Evolutionary conservation across 331 rosid genomes (phyloP), one percentile per base, ranked within the genome.

Genomic region (Acacia concinna): DNA sequence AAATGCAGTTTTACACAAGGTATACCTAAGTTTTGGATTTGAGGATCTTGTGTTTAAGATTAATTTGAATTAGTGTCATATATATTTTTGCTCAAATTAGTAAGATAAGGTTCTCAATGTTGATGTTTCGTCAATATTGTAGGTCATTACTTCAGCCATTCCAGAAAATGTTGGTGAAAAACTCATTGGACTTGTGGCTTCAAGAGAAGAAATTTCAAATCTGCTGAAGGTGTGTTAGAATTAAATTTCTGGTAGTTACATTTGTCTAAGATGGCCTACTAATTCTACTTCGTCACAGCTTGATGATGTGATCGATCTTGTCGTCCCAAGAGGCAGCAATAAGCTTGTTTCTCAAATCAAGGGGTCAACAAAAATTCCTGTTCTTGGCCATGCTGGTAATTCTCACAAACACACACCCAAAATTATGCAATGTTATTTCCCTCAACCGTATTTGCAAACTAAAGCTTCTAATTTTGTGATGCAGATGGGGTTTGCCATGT

Each of bases 321-420:
- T 93, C 62, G 88, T 95, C 84, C 99, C 99, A 37, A 85, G 98
- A 89, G 99, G 98, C 79, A 93, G 97, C 51, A 93, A 88, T 70
- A 89, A 85, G 62, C 99, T 95, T 68, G 98, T 95, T 85, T 90
- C 93, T 84, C 90, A 90, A 81, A 93, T 95, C 82, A 95, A 93
- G 85, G 95, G 89, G 32, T 91, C 90, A 8, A 95, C 99, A 66
- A 95, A 87, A 81, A 95, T 95, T 82, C 97, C 97, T 38, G 97
- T 95, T 83, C 99, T 95, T 82, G 99, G 97, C 78, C 97, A 91
- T 76, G 82, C 97, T 41, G 97, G 99, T 95, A 78, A 82, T 87
- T 84, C 69, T 27, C 27, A 11, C 8, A 4, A 21, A 17, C 56
- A 18, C 31, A 27, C 8, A 25, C 32, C 1, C 65, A 25, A 1